Evolutionary conservation across 1,284 basidiomycete genomes (phyloP).

Genomic region (Laetiporus sulphureus): DNA sequence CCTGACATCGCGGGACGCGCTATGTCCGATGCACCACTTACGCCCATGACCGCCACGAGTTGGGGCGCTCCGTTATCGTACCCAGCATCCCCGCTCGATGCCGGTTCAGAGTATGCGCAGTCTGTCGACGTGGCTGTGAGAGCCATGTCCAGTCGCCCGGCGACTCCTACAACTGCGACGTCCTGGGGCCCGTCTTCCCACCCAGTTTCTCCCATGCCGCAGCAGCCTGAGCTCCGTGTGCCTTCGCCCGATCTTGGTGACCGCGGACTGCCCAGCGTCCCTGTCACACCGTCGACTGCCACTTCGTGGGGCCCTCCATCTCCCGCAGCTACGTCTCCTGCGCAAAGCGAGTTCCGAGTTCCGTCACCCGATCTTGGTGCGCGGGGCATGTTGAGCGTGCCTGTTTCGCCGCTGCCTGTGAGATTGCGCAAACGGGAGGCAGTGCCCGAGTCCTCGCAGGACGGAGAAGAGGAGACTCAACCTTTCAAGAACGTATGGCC

Average conservation of each 20-base stretch:
- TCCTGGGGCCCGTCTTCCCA: slow-evolving; percentile 40
- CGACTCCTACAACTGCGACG: slow-evolving; percentile 34
- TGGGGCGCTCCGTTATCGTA: slow-evolving; percentile 36
- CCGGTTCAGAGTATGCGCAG: slow-evolving; percentile 24
- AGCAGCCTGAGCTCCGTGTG: slow-evolving; percentile 18
- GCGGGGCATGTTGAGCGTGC: slow-evolving; percentile 12
- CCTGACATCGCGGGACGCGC: slow-evolving; percentile 38
- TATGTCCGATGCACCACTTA: slow-evolving; percentile 40
- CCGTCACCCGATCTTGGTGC: slow-evolving; percentile 17
- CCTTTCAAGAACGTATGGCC: slow-evolving; percentile 8
- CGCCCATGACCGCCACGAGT: slow-evolving; percentile 34
- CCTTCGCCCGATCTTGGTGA: slow-evolving; percentile 37
- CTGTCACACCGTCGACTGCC: slow-evolving; percentile 33
- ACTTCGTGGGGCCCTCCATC: slow-evolving; percentile 40
- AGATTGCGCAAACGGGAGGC: slow-evolving; percentile 8
- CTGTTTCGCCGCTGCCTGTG: slow-evolving; percentile 8
- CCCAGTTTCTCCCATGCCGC: slow-evolving; percentile 30
- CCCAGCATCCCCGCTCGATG: slow-evolving; percentile 29
- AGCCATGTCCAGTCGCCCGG: slow-evolving; percentile 30
- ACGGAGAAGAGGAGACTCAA: not conserved
- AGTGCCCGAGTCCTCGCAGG: not conserved
- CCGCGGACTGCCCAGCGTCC: slow-evolving; percentile 29
- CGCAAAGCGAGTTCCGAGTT: slow-evolving; percentile 22
- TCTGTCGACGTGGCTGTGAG: slow-evolving; percentile 40
- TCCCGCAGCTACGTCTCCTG: slow-evolving; percentile 36